Evolutionary conservation across 1,284 basidiomycete genomes (phyloP).

Genomic region (Calocybe gambosa): DNA sequence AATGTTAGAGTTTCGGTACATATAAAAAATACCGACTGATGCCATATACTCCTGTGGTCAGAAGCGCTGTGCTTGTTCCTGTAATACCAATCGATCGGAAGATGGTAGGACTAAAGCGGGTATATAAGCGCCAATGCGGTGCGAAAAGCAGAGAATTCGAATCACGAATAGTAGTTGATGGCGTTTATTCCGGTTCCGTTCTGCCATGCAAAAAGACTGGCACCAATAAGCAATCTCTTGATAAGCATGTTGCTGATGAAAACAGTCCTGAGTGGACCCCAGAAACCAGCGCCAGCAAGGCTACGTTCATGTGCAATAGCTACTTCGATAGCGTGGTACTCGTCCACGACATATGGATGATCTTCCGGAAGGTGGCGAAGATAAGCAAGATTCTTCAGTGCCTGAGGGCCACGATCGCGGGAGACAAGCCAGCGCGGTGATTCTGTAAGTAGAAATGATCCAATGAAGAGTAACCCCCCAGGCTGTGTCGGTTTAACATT

Average conservation of each 20-base stretch:
- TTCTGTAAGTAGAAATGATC: conserved; percentile 39
- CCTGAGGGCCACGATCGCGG: conserved; percentile 31
- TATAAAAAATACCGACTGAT: conserved; percentile 29
- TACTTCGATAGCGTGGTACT: conserved; percentile 25
- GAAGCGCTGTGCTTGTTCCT: conserved; percentile 30
- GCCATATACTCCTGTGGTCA: conserved; percentile 43
- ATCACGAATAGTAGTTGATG: conserved; percentile 36
- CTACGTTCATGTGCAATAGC: conserved; percentile 25
- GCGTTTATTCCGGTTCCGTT: conserved; percentile 35
- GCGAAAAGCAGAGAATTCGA: neutral
- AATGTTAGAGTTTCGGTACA: neutral
- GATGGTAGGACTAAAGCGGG: conserved; percentile 25
- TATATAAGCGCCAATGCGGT: neutral
- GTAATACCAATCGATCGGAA: conserved; percentile 39
- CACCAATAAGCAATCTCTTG: conserved; percentile 23
- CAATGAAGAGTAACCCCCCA: conserved; percentile 36
- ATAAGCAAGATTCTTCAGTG: conserved; percentile 32
- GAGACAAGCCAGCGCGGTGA: conserved; percentile 45
- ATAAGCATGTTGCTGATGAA: conserved; percentile 21
- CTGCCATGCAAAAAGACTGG: conserved; percentile 29
- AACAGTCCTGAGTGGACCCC: conserved; percentile 26
- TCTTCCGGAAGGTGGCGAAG: conserved; percentile 33
- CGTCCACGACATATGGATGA: conserved; percentile 32
- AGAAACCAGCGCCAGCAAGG: conserved; percentile 28
- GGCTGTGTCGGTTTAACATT: conserved; percentile 23